Conservation (phyloP, 495 filamentous ascomycete genomes). For the Penicillium daleae region DNA sequence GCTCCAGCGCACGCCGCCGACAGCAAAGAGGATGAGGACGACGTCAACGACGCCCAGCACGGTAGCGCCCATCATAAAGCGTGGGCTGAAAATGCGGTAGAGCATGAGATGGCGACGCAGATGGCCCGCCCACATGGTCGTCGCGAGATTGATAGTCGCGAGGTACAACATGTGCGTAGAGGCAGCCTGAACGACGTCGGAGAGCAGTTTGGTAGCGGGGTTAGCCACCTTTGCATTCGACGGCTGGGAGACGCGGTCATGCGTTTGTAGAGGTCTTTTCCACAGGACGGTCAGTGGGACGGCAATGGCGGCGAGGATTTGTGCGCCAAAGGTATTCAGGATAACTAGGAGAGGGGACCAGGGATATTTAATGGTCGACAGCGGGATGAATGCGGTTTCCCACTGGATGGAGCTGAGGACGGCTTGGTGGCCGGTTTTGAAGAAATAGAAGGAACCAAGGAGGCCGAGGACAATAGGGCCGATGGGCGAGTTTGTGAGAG, state of each 20-base stretch:
- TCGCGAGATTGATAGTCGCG: conserved; percentile 77
- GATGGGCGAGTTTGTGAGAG: conserved; percentile 64
- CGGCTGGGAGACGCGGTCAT: conserved; percentile 31
- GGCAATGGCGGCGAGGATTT: conserved; percentile 77
- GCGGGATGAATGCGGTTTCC: conserved; percentile 93
- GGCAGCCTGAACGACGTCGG: conserved; percentile 68
- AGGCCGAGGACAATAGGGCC: conserved; percentile 84
- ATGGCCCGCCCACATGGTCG: conserved; percentile 84
- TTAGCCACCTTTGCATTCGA: conserved; percentile 43
- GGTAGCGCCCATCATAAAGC: conserved; percentile 82
- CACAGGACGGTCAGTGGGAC: conserved; percentile 85
- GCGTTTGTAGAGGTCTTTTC: conserved; percentile 64
- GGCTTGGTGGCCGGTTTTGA: conserved; percentile 97
- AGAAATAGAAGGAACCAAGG: conserved; percentile 89
- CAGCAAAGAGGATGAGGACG: conserved; percentile 65
- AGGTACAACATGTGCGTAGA: conserved; percentile 78
- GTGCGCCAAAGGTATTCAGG: conserved; percentile 86
- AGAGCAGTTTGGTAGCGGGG: conserved; percentile 58
- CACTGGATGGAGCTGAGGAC: conserved; percentile 88
- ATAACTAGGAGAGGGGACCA: conserved; percentile 82
- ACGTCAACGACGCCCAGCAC: conserved; percentile 78
- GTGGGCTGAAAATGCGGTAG: conserved; percentile 89
- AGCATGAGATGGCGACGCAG: conserved; percentile 93
- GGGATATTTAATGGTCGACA: conserved; percentile 82
- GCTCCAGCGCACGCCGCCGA: conserved; percentile 74